Evolutionary conservation across 2,329 filamentous ascomycete species (phyloP), one percentile per base, ranked within the genome.

Genomic region (Leptographium lundbergii): DNA sequence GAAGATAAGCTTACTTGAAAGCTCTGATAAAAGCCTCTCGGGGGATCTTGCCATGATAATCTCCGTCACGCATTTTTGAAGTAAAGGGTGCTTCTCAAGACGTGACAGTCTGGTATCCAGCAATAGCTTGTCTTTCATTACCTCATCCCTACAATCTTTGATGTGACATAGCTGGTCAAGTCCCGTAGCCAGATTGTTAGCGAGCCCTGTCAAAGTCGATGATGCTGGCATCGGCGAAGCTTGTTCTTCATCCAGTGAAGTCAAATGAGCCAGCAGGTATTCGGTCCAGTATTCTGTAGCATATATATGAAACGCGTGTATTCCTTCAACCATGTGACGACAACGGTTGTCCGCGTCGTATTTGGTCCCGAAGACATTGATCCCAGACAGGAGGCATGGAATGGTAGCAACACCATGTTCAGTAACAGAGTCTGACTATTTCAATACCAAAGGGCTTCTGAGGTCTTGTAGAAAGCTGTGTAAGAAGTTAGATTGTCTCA

Each of bases 301-400:
- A 57, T 70, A 71, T 3, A 69, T 45, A 39, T 69, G 68, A 1
- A 71, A 64, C 0, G 65, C 68, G 57, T 70, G 66, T 0, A 71
- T 4, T 1, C 69, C 69, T 32, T 63, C 66, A 0, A 69, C 47
- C 0, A 70, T 60, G 7, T 64, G 57, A 1, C 64, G 50, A 27
- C 52, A 58, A 9, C 62, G 48, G 1, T 54, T 47, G 9, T 59
- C 22, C 17, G 59, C 25, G 1, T 53, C 24, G 10, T 42, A 45
- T 1, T 11, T 19, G 7, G 29, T 1, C 3, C 54, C 6, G 17
- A 69, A 65, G 3, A 63, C 42, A 4, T 64, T 25, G 0, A 68
- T 22, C 1, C 67, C 67, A 0, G 66, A 64, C 0, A 67, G 56
- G 3, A 71, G 62, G 54, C 68, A 69, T 0, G 64, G 60, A 6